Evolutionary conservation across 176 grass and related monocot genomes (phyloP).

Genomic region (Paspalum notatum): DNA sequence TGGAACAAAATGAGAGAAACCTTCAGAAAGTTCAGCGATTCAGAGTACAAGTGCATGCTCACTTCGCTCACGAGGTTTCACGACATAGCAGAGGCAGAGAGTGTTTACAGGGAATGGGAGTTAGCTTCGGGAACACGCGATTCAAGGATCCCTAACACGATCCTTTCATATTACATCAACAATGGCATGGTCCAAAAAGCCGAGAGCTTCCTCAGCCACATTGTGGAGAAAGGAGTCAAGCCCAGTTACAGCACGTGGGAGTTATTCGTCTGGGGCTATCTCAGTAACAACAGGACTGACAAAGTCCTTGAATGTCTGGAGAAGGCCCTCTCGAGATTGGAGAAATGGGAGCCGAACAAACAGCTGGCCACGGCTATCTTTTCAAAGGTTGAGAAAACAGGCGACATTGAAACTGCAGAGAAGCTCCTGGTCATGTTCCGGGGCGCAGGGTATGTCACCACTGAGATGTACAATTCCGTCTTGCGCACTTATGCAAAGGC

Average conservation of each 20-base stretch:
- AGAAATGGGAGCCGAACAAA: constrained; percentile 78
- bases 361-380: constrained; percentile 48
- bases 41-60: constrained; percentile 81
- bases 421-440: constrained; percentile 65
- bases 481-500: constrained; percentile 67
- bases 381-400: constrained; percentile 50
- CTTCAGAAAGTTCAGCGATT: constrained; percentile 73
- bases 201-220: constrained; percentile 47
- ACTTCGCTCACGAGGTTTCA: constrained; percentile 68
- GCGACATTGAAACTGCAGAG: constrained; percentile 67
- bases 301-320: constrained; percentile 65
- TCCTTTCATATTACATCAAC: constrained; percentile 77
- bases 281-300: constrained; percentile 44
- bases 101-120: constrained; percentile 66
- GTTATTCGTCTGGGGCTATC: constrained; percentile 63
- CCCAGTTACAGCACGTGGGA: constrained; percentile 85
- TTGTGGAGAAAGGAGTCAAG: constrained; percentile 54
- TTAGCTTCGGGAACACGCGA: constrained; percentile 53
- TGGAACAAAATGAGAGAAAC: constrained; percentile 62
- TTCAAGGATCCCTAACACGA: constrained; percentile 67
- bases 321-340: constrained; percentile 63
- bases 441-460: constrained; percentile 57
- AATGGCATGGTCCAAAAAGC: constrained; percentile 61
- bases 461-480: constrained; percentile 76
- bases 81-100: constrained; percentile 57